These are phyloP conservation scores for Sarocladium kiliense DNA, from an alignment of 2,329 filamentous ascomycete genomes.

Conservation along the genomic window DNA sequence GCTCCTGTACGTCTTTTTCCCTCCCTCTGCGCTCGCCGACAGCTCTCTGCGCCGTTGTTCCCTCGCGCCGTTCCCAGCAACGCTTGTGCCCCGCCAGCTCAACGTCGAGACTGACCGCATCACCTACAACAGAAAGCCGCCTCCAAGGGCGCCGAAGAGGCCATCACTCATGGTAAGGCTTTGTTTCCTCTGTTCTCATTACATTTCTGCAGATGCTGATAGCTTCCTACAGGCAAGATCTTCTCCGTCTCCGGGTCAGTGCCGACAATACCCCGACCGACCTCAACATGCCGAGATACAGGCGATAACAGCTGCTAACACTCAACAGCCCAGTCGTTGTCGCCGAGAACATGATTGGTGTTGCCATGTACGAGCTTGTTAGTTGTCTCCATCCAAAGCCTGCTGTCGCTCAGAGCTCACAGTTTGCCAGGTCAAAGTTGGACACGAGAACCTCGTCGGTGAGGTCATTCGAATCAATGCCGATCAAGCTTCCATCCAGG, in stretches of 20 bases:
- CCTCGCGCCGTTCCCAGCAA: slow-evolving; percentile 14
- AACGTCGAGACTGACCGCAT: slow-evolving; percentile 10
- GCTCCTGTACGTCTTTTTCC: slow-evolving; percentile 44
- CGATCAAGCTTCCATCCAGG: slow-evolving; percentile 96
- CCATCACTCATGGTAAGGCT: slow-evolving; percentile 32
- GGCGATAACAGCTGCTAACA: slow-evolving; percentile 15
- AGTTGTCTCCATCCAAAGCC: slow-evolving; percentile 22
- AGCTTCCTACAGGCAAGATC: slow-evolving; percentile 46
- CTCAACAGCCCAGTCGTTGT: slow-evolving; percentile 76
- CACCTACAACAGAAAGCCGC: slow-evolving; percentile 16
- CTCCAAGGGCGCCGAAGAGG: slow-evolving; percentile 32
- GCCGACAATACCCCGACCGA: slow-evolving; percentile 7
- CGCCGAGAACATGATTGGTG: slow-evolving; percentile 96
- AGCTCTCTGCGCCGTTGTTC: slow-evolving; percentile 14
- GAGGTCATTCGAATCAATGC: slow-evolving; percentile 97
- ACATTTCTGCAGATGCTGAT: slow-evolving; percentile 3
- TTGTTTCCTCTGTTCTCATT: not conserved
- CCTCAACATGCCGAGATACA: slow-evolving; percentile 8
- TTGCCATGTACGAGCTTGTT: slow-evolving; percentile 99
- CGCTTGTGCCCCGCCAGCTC: not conserved
- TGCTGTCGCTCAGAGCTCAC: slow-evolving; percentile 10
- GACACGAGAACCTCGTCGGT: slow-evolving; percentile 85
- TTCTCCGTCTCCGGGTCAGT: slow-evolving; percentile 59
- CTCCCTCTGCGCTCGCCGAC: not conserved
- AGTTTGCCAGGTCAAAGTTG: slow-evolving; percentile 70